Evolutionary conservation across 2,329 filamentous ascomycete species (phyloP).

Genomic region (Neophaeococcomyces mojaviensis): DNA sequence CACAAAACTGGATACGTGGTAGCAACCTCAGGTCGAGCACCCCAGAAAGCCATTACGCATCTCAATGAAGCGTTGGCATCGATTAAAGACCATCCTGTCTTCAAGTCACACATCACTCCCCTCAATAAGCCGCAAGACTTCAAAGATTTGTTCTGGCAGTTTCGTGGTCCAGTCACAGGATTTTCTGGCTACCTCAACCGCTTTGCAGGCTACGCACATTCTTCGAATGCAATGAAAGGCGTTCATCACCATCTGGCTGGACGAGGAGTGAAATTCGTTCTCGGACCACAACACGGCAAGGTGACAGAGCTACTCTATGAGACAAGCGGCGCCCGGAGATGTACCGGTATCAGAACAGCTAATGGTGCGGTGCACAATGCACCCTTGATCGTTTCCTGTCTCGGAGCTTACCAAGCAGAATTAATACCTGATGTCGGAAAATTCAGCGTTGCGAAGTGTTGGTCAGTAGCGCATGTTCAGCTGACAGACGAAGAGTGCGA

Average conservation of each 20-base stretch:
- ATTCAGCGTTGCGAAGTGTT: constrained; percentile 49
- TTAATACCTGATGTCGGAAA: constrained; percentile 44
- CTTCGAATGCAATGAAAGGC: constrained; percentile 42
- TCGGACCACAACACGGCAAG: constrained; percentile 32
- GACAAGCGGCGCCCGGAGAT: no score
- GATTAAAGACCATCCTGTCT: constrained; percentile 30
- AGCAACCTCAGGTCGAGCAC: constrained; percentile 32
- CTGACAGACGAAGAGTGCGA: constrained; percentile 49
- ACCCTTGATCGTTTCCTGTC: constrained; percentile 40
- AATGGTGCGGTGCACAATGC: no score
- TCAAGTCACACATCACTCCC: constrained; percentile 26
- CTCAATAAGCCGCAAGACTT: constrained; percentile 41
- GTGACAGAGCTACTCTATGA: constrained; percentile 31
- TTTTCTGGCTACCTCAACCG: constrained; percentile 55
- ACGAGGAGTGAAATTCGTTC: constrained; percentile 43
- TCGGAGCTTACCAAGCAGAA: constrained; percentile 43
- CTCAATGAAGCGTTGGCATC: constrained; percentile 29
- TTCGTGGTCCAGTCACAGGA: constrained; percentile 40
- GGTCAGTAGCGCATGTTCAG: constrained; percentile 54
- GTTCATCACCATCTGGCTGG: constrained; percentile 44
- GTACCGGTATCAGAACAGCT: no score
- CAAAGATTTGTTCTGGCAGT: constrained; percentile 37
- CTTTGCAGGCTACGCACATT: constrained; percentile 50
- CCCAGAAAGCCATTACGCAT: constrained; percentile 23
- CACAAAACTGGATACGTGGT: constrained; percentile 39